Conservation (phyloP, 2,329 filamentous ascomycete genomes). For the Hymenoscyphus fraxineus region DNA sequence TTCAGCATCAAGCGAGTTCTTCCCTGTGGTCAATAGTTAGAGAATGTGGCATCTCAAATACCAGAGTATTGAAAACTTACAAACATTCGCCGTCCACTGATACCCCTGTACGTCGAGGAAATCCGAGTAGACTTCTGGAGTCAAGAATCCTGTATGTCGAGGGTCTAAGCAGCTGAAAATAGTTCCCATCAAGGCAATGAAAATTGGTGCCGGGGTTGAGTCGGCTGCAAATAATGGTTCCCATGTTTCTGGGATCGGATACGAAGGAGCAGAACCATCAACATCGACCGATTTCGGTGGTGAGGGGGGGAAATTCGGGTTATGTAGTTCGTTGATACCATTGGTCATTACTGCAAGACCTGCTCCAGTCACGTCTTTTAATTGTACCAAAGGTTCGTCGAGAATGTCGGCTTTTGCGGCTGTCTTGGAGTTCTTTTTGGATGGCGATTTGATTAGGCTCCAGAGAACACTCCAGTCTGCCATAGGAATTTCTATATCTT, state of each 20-base stretch:
- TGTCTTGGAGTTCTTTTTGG: slow-evolving; percentile 18
- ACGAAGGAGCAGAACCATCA: slow-evolving; percentile 16
- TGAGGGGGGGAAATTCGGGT: slow-evolving; percentile 11
- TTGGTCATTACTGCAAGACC: slow-evolving; percentile 3
- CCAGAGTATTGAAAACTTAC: slow-evolving; percentile 16
- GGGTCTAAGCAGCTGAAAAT: slow-evolving; percentile 26
- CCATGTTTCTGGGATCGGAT: slow-evolving; percentile 24
- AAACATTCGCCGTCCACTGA: slow-evolving; percentile 20
- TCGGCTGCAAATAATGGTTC: slow-evolving; percentile 24
- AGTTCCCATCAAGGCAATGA: slow-evolving; percentile 27
- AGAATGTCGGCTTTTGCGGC: not conserved
- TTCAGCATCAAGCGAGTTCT: slow-evolving; percentile 18
- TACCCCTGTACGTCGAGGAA: slow-evolving; percentile 27
- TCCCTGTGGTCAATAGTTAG: slow-evolving; percentile 18
- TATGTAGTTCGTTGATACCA: not conserved
- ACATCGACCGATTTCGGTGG: slow-evolving; percentile 27
- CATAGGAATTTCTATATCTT: slow-evolving; percentile 20
- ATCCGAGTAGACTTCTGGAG: slow-evolving; percentile 24
- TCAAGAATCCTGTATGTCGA: slow-evolving; percentile 23
- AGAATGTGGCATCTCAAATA: not conserved
- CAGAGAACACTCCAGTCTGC: slow-evolving; percentile 29
- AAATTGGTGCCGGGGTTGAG: slow-evolving; percentile 21
- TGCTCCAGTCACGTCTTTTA: slow-evolving; percentile 7
- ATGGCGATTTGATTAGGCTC: slow-evolving; percentile 26
- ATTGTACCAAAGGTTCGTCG: not conserved